Base-by-base conservation (phyloP, 495 filamentous ascomycete genomes). In the Trichoderma gamsii region DNA sequence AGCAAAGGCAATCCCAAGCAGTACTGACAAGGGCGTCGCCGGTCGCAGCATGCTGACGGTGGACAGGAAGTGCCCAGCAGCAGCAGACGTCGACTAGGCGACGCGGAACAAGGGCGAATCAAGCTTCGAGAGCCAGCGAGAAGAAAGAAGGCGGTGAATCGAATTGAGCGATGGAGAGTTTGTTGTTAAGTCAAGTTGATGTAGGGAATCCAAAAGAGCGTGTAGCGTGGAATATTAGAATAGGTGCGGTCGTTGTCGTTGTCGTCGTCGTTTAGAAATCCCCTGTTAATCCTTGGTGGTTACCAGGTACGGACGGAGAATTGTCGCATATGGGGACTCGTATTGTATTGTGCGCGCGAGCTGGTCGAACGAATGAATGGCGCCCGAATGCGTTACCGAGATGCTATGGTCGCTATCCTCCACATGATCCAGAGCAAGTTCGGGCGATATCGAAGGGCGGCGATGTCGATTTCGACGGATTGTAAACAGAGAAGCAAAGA, bases 21-120 rank as follows among this genome's bases (percentile, higher is more conserved):
- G 81, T 69, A 97, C 79, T 71, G 92, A 89, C 75, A 99, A 82
- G 69, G 95, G 94, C 49, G 95, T 99, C 73, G 95, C 95, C 65
- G 95, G 95, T 71, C 94, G 92, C 76, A 98, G 76, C 84, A 86
- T 86, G 70, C 67, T 79, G 79, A 67, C 71, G 68, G 70, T 69
- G 18, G 61, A 64, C 61, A 52, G 18, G 9, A 52, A 52, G 7
- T 9, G 41, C 56, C 56, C 56, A 61, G 56, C 56, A 61, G 9
- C 25, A 61, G 16, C 56, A 32, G n/a, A 41, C 35, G 63, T 41
- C 25, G 64, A 43, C 64, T 38, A 65, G 56, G 56, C 56, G 56
- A 41, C 63, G 41, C 41, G 65, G 7, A n/a, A 9, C 41, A n/a
- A 46, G 41, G 43, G 25, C 35, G n/a, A 27, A n/a, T 12, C 38